A percentile compares a stretch with the other conserved stretches of the same genome.
These are phyloP conservation scores for Mycosarcoma maydis DNA, from an alignment of 1,284 basidiomycete genomes.

Conservation along the genomic window DNA sequence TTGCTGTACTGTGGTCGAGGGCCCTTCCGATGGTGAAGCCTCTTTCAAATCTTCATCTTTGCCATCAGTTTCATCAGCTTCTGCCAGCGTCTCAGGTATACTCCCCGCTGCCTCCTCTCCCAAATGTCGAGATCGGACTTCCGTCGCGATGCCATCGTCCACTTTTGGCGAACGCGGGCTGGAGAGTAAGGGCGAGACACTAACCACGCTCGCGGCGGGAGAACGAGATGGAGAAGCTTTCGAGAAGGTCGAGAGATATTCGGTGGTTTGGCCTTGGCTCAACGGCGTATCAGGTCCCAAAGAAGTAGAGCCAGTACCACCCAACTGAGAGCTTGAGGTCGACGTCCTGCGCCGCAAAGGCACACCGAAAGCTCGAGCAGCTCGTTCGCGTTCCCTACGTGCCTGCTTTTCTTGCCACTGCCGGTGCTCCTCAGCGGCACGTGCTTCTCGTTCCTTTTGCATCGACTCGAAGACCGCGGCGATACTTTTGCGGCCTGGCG, in stretches of 20 bases:
- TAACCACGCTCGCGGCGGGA: slow-evolving; percentile 8
- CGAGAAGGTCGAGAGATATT: slow-evolving; percentile 1
- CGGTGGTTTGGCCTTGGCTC: neutral
- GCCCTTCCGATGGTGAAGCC: neutral
- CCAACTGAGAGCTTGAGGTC: slow-evolving; percentile 11
- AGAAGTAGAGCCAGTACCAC: slow-evolving; percentile 10
- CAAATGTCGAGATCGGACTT: slow-evolving; percentile 22
- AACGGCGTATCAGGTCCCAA: slow-evolving; percentile 4
- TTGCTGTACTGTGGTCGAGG: no score
- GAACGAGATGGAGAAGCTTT: slow-evolving; percentile 1
- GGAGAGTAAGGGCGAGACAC: slow-evolving; percentile 13
- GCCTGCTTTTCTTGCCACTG: slow-evolving; percentile 43
- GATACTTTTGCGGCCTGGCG: slow-evolving; percentile 39
- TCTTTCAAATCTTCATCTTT: neutral
- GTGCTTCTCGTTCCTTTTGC: slow-evolving; percentile 40
- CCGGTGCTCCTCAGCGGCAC: slow-evolving; percentile 29
- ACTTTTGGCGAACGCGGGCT: slow-evolving; percentile 21
- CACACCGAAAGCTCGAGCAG: slow-evolving; percentile 30
- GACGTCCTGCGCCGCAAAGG: slow-evolving; percentile 13
- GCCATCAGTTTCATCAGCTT: slow-evolving; percentile 13
- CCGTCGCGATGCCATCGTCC: slow-evolving; percentile 20
- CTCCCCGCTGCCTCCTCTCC: slow-evolving; percentile 20
- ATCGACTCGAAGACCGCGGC: slow-evolving; percentile 46
- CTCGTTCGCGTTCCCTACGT: slow-evolving; percentile 36
- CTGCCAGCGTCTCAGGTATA: slow-evolving; percentile 27